Evolutionary conservation across 2,329 filamentous ascomycete species (phyloP), one percentile per base, ranked within the genome.

Genomic region (Fusarium sp.): DNA sequence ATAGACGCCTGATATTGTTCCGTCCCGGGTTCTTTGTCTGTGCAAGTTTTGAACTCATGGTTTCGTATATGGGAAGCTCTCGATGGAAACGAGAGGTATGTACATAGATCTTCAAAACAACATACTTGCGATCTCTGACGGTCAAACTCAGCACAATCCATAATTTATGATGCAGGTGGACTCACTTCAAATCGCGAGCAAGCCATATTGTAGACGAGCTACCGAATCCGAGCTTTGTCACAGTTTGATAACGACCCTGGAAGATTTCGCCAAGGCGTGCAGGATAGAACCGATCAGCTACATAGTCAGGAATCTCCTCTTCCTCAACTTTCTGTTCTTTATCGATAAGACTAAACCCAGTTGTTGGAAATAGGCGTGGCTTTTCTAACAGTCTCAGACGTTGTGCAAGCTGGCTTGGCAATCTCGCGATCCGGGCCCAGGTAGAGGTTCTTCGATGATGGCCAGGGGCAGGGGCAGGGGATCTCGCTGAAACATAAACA

Each of bases 171-270:
- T 11, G n/a, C 7, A 11, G 11, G 2, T 10, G 4, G 11, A 15
- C 15, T 4, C 11, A 51, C 54, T 3, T 48, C 1, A 63, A 13
- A 4, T 65, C 59, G n/a, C 43, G 71, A 6, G 76, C 76, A 13
- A 81, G 70, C 77, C 78, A 80, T 15, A 79, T 75, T 0, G 77
- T 81, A 6, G 76, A 80, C 7, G 68, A 73, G 14, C 66, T 65
- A 19, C 78, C 78, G 63, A 65, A 80, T 9, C 78, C 78, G 8
- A 80, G 63, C 53, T 80, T 80, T 1, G 72, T 67, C 0, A 79
- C 49, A 0, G 71, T 49, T 63, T 80, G 73, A 48, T 73, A 81
- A 4, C 68, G 59, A n/a, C 69, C 52, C 3, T 70, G 65, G 4
- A 79, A 72, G 1, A 77, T 56, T 11, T 80, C 70, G 3, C 77